A percentile compares a stretch with the other conserved stretches of the same genome.
These are phyloP conservation scores for Pseudohalonectria lignicola DNA, from an alignment of 2,329 filamentous ascomycete genomes.

Conservation along the genomic window DNA sequence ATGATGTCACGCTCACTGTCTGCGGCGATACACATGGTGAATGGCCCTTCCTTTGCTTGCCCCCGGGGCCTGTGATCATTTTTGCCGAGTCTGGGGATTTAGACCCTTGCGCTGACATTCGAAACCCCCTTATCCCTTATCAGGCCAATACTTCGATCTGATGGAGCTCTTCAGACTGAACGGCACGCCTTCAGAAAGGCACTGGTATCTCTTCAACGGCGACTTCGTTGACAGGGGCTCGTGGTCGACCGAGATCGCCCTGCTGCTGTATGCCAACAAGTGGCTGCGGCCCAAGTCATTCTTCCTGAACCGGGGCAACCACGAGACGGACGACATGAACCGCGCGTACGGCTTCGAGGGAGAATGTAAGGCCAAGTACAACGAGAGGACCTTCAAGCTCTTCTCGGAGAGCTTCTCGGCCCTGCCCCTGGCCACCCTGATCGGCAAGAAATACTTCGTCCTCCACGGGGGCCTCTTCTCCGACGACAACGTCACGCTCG, in stretches of 20 bases:
- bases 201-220: conserved; percentile 95
- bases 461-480: conserved; percentile 95
- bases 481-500: conserved; percentile 80
- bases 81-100: not conserved
- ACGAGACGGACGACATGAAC: conserved; percentile 99
- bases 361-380: conserved; percentile 97
- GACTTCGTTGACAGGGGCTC: conserved; percentile 97
- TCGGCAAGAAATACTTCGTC: conserved; percentile 83
- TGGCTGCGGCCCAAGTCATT: conserved; percentile 80
- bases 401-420: conserved; percentile 98
- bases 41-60: too few species aligned
- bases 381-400: conserved; percentile 76
- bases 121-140: too few species aligned
- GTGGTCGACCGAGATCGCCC: conserved; percentile 95
- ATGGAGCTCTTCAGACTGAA: conserved; percentile 93
- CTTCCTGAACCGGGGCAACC: conserved; percentile 96
- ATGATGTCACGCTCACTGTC: conserved; percentile 75
- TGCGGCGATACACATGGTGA: conserved; percentile 94
- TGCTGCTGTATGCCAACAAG: conserved; percentile 93
- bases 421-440: conserved; percentile 79
- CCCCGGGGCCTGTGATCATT: not conserved
- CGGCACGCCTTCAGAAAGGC: conserved; percentile 71
- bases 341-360: conserved; percentile 96
- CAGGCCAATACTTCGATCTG: conserved; percentile 93
- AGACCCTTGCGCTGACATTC: not conserved